Conservation (phyloP, 2,329 filamentous ascomycete genomes). For the Penicillium sp. region DNA sequence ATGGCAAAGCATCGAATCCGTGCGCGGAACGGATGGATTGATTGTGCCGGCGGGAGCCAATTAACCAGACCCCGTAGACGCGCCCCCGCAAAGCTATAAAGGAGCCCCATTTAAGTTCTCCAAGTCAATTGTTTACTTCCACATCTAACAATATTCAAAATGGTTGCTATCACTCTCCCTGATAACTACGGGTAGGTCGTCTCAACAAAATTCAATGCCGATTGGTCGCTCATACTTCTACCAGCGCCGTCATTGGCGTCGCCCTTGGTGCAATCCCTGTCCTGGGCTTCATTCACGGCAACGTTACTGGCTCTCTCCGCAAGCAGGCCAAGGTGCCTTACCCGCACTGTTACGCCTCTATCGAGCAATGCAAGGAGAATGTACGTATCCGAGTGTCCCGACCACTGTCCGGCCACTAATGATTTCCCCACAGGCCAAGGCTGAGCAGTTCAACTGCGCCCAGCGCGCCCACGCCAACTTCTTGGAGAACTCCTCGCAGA, state of each 20-base stretch:
- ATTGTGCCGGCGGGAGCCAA: conserved; percentile 8
- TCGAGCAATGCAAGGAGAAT: conserved; percentile 53
- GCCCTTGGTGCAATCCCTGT: conserved; percentile 56
- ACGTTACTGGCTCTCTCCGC: conserved; percentile 48
- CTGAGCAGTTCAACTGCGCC: conserved; percentile 54
- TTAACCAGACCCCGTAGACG: neutral
- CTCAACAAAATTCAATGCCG: neutral
- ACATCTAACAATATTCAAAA: conserved; percentile 18
- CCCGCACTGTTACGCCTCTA: conserved; percentile 59
- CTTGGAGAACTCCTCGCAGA: conserved; percentile 57
- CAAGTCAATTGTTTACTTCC: neutral
- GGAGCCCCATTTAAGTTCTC: neutral
- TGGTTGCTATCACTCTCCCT: conserved; percentile 46
- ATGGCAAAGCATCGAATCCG: conserved; percentile 1
- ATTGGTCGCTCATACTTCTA: conserved; percentile 3
- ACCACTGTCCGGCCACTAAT: neutral
- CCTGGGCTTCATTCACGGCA: conserved; percentile 54
- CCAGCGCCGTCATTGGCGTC: conserved; percentile 57
- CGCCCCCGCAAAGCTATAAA: conserved; percentile 11
- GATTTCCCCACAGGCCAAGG: conserved; percentile 32
- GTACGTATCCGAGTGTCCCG: conserved; percentile 33
- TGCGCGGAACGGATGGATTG: conserved; percentile 11
- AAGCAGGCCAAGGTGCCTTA: conserved; percentile 56
- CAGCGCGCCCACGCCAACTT: conserved; percentile 61
- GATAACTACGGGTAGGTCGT: conserved; percentile 50